A percentile compares a stretch with the other conserved stretches of the same genome.
Conservation (phyloP, 75 land plant species). For the Larix kaempferi region DNA sequence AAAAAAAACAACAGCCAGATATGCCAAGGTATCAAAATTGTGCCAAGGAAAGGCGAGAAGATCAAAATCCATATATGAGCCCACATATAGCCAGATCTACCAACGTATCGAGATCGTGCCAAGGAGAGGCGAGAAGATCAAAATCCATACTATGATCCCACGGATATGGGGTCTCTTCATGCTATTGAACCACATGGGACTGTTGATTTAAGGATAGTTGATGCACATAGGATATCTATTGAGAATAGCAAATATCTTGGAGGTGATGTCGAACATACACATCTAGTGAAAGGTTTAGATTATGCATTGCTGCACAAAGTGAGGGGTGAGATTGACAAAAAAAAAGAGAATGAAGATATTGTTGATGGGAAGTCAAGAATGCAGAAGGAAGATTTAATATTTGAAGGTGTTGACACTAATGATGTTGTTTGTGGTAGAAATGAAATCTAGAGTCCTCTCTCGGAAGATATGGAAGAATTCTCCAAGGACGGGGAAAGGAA, state of each 20-base stretch:
- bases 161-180: too few relatives aligned
- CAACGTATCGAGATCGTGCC: too few relatives aligned
- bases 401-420: conserved; percentile 84
- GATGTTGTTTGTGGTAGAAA: conserved; percentile 58
- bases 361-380: conserved; percentile 57
- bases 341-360: conserved; percentile 57
- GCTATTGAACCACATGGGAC: too few relatives aligned
- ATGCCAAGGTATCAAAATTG: too few relatives aligned
- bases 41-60: too few relatives aligned
- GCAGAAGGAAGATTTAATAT: conserved; percentile 84
- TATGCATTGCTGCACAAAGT: conserved; percentile 94
- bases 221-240: too few relatives aligned
- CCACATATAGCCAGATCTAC: too few relatives aligned
- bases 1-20: too few relatives aligned
- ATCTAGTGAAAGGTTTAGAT: conserved; percentile 98
- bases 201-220: too few relatives aligned
- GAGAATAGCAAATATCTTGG: neutral
- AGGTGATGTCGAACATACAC: conserved; percentile 99
- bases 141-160: too few relatives aligned
- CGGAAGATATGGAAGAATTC: conserved; percentile 99
- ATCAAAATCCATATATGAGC: too few relatives aligned
- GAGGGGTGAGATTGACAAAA: conserved; percentile 94
- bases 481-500: conserved; percentile 60
- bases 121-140: too few relatives aligned
- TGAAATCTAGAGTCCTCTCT: conserved; percentile 67